Conservation (phyloP, 2,329 filamentous ascomycete genomes). For the Tolypocladium tundrense region DNA sequence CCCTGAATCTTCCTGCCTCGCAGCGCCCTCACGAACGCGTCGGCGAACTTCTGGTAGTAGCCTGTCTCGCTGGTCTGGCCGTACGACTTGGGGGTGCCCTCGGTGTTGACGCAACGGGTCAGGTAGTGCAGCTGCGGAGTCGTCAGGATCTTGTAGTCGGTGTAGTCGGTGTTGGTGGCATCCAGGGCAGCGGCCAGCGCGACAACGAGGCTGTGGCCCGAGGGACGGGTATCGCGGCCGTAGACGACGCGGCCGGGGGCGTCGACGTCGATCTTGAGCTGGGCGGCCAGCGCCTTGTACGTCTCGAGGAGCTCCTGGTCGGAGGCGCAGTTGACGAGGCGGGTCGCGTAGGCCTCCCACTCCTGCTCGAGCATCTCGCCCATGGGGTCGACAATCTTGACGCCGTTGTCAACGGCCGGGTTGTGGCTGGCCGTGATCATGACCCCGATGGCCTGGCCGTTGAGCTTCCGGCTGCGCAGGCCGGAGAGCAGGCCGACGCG, state of each 20-base stretch:
- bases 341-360: conserved; percentile 85
- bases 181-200: conserved; percentile 73
- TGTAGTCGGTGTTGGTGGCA: conserved; percentile 62
- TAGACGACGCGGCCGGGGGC: conserved; percentile 73
- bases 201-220: conserved; percentile 71
- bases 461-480: conserved; percentile 80
- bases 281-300: conserved; percentile 65
- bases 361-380: conserved; percentile 96
- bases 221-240: conserved; percentile 86
- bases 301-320: conserved; percentile 66
- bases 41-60: conserved; percentile 87
- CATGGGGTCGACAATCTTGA: conserved; percentile 95
- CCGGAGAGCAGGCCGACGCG: conserved; percentile 83
- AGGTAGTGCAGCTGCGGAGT: conserved; percentile 98
- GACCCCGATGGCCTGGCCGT: conserved; percentile 85
- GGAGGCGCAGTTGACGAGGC: conserved; percentile 72
- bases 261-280: conserved; percentile 65
- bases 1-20: conserved; percentile 65
- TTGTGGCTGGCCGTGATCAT: conserved; percentile 97
- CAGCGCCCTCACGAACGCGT: conserved; percentile 77
- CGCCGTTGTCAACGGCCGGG: conserved; percentile 78
- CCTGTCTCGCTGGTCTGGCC: conserved; percentile 81
- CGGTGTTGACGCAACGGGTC: conserved; percentile 86
- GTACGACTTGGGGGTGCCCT: conserved; percentile 78
- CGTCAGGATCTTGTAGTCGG: conserved; percentile 84